A percentile compares a stretch with the other conserved stretches of the same genome.
These are phyloP conservation scores for Alnus rubra DNA, from an alignment of 306 rosid species.

Conservation along the genomic window DNA sequence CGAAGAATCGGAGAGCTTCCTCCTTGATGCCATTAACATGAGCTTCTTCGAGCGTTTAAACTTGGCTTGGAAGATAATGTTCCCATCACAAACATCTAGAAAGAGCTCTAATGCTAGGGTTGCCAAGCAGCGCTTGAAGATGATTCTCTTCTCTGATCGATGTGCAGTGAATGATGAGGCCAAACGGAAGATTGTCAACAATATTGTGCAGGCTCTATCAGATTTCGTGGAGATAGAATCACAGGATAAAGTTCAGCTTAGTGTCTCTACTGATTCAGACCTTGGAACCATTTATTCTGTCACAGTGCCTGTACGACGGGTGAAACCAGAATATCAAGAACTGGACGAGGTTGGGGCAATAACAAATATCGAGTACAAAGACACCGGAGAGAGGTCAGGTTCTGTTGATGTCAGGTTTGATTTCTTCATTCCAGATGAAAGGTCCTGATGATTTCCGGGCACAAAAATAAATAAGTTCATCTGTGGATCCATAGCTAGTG, in stretches of 20 bases:
- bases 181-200: constrained; percentile 75
- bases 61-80: constrained; percentile 90
- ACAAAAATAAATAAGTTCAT: not conserved
- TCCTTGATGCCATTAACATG: constrained; percentile 85
- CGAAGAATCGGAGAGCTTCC: constrained; percentile 76
- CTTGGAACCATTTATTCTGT: constrained; percentile 93
- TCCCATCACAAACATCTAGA: constrained; percentile 67
- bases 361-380: constrained; percentile 89
- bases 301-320: constrained; percentile 91
- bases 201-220: constrained; percentile 74
- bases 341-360: constrained; percentile 70
- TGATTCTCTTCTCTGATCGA: constrained; percentile 93
- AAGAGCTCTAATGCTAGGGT: constrained; percentile 78
- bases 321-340: constrained; percentile 85
- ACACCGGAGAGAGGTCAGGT: constrained; percentile 66
- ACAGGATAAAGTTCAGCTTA: constrained; percentile 87
- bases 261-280: constrained; percentile 84
- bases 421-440: constrained; percentile 52
- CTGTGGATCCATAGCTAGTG: constrained; percentile 20
- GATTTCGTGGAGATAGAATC: constrained; percentile 98
- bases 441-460: constrained; percentile 17
- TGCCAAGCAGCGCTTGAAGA: constrained; percentile 95
- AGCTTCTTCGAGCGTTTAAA: constrained; percentile 84
- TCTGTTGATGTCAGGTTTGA: constrained; percentile 62
- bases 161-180: constrained; percentile 96